Evolutionary conservation across 164 flowering plant genomes (phyloP).

Genomic region (Platanus orientalis): DNA sequence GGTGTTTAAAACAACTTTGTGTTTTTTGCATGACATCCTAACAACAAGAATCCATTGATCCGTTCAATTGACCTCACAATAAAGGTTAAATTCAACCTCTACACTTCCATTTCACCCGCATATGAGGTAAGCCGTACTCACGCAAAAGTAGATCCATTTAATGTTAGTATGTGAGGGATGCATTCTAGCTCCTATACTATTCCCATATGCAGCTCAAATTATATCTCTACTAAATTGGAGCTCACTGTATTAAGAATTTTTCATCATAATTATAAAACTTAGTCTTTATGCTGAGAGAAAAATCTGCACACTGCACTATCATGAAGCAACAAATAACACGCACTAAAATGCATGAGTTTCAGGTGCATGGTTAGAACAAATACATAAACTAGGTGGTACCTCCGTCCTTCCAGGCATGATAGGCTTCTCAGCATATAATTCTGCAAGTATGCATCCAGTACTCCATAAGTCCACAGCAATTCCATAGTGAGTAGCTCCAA

Average conservation of each 20-base stretch:
- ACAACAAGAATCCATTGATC: background rate
- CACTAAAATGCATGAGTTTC: background rate
- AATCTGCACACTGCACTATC: background rate
- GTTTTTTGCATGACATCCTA: background rate
- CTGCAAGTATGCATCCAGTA: conserved; percentile 96
- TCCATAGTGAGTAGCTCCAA: conserved; percentile 91
- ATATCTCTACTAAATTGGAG: background rate
- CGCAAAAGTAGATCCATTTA: background rate
- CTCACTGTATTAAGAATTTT: background rate
- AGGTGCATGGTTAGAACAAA: background rate
- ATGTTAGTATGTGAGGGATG: background rate
- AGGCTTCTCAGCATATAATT: conserved; percentile 93
- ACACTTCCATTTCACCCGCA: background rate
- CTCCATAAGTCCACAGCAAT: conserved; percentile 99
- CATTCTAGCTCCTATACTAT: background rate
- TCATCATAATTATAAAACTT: background rate
- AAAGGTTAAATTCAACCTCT: background rate
- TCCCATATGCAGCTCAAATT: background rate
- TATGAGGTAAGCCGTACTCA: background rate
- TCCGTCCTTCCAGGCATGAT: conserved; percentile 99
- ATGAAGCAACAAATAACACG: background rate
- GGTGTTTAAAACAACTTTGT: background rate
- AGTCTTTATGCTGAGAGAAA: background rate
- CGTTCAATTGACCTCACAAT: background rate
- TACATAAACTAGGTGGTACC: conserved; percentile 35